phyloP scores from a whole-genome alignment of 768 basidiomycete species.

The Pleurotus giganteus region DNA sequence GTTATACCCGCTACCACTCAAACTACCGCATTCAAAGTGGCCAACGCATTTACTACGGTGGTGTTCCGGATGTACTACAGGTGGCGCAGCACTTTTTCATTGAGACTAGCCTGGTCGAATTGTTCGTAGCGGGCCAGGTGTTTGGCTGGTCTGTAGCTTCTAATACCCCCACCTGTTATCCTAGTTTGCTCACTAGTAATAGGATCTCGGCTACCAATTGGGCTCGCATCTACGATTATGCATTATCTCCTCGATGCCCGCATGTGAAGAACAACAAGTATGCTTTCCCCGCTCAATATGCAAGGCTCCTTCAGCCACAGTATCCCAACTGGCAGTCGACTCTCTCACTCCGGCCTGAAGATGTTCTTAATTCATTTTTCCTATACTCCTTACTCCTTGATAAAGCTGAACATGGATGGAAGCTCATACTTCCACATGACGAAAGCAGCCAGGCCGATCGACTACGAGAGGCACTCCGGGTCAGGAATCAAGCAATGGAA shows the following conservation, averaged over 20 bases:
- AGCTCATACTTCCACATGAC: conserved; percentile 12
- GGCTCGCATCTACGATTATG: conserved; percentile 18
- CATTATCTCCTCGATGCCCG: conserved; percentile 11
- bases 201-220: conserved; percentile 21
- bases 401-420: neutral
- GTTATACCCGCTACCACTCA: conserved; percentile 23
- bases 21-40: conserved; percentile 20
- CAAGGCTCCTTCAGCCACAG: neutral
- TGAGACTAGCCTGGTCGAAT: conserved; percentile 16
- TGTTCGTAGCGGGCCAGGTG: conserved; percentile 15
- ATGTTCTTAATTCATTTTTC: conserved; percentile 15
- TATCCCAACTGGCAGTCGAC: neutral
- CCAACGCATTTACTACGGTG: conserved; percentile 20
- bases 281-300: neutral
- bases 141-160: conserved; percentile 21
- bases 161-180: neutral
- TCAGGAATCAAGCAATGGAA: conserved; percentile 12
- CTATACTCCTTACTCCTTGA: conserved; percentile 13
- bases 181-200: neutral
- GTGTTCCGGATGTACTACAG: conserved; percentile 21
- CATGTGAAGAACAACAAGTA: neutral
- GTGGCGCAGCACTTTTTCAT: conserved; percentile 27
- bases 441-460: conserved; percentile 7
- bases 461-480: conserved; percentile 9
- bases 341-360: neutral